Conservation (phyloP, 202 grass and related monocot genomes). For the Zoysia matrella region DNA sequence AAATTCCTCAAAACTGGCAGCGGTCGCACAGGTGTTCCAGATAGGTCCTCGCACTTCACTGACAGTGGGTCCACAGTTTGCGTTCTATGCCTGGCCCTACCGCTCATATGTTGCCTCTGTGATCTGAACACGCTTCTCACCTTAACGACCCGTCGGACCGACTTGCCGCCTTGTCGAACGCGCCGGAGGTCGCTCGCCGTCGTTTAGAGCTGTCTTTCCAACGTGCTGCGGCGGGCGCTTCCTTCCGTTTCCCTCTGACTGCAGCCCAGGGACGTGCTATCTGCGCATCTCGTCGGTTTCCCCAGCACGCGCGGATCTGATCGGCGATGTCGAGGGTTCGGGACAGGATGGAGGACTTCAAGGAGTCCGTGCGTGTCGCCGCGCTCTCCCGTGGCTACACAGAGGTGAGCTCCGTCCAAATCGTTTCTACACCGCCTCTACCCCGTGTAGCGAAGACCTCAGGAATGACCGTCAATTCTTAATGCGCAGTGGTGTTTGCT, state of each 20-base stretch:
- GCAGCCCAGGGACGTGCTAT: not conserved
- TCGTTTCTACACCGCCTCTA: not conserved
- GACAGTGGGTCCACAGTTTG: not conserved
- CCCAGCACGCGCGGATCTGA: constrained; percentile 39
- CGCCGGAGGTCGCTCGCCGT: constrained; percentile 11
- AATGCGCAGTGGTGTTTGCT: constrained; percentile 14
- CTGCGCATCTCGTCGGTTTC: not conserved
- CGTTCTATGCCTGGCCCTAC: not conserved
- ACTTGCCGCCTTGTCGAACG: constrained; percentile 40
- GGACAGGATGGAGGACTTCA: constrained; percentile 89
- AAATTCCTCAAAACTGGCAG: no score
- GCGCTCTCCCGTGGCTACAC: constrained; percentile 67
- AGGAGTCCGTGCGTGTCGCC: constrained; percentile 65
- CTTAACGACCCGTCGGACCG: not conserved
- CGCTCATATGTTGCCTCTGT: not conserved
- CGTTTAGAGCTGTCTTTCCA: not conserved
- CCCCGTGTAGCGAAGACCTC: not conserved
- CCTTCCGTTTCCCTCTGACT: not conserved
- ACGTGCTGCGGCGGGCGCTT: not conserved
- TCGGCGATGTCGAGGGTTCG: constrained; percentile 63
- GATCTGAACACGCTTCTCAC: constrained; percentile 15
- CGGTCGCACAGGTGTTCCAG: no score
- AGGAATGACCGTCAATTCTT: not conserved
- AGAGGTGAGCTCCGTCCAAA: constrained; percentile 54
- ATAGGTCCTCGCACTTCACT: not conserved